phyloP scores from a whole-genome alignment of 768 basidiomycete species.

The Crucibulum laeve region DNA sequence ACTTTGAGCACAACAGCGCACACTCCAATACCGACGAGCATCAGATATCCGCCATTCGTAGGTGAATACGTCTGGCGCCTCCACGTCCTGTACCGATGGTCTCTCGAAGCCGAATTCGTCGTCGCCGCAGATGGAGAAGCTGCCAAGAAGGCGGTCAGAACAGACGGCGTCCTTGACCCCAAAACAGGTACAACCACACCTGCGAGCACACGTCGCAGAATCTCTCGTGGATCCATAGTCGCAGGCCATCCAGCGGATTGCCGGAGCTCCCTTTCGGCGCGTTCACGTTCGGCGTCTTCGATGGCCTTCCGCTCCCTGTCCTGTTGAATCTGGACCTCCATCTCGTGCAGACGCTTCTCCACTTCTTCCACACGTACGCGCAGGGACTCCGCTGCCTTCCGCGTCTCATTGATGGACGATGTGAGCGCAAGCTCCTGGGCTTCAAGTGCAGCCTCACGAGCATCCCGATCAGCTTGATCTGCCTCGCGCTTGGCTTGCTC shows the following conservation, averaged over 20 bases:
- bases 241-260: neutral
- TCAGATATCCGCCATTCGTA: slow-evolving; percentile 12
- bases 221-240: neutral
- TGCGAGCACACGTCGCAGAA: neutral
- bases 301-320: slow-evolving; percentile 4
- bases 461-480: no score
- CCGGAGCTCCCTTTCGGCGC: neutral
- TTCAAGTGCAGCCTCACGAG: no score
- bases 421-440: neutral
- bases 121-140: neutral
- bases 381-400: neutral
- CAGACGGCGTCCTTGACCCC: neutral
- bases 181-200: neutral
- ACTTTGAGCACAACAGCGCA: slow-evolving; percentile 17
- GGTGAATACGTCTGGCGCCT: neutral
- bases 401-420: neutral
- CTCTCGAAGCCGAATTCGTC: no score
- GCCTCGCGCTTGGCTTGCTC: no score
- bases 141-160: neutral
- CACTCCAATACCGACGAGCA: slow-evolving; percentile 20
- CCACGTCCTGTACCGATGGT: slow-evolving; percentile 9
- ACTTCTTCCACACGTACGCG: slow-evolving; percentile 1
- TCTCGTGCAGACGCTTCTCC: slow-evolving; percentile 5
- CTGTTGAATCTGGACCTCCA: slow-evolving; percentile 1
- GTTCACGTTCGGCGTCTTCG: neutral